Evolutionary conservation across 768 basidiomycete genomes (phyloP), one percentile per base, ranked within the genome.

Genomic region (Hygrophorus russula): DNA sequence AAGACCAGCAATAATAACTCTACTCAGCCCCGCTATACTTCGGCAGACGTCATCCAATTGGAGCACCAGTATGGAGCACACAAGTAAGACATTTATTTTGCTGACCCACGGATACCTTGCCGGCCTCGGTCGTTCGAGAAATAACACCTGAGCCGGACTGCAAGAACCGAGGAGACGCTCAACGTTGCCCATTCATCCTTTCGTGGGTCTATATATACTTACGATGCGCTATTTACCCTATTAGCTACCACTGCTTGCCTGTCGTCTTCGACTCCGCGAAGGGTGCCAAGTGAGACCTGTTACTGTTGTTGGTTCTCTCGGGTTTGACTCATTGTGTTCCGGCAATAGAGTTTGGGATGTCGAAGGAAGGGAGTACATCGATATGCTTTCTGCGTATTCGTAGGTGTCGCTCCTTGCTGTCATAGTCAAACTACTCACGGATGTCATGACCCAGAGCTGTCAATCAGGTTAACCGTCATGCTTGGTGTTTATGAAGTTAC

Each of bases 361-460:
- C 2, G 92, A 94, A 71, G 93, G 92, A 49, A 82, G 76, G 41
- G 85, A 92, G 57, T 99, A 96, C 65, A 91, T 97, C 49, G 96
- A 99, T 57, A 96, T 97, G 88, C 72, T 99, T 14, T 88, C 89
- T 36, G 96, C 96, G 20, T 98, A 98, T 67, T 93, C 89, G 88
- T 93, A 59, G 67, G 82, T 58, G 34, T 42, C 41, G 24, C 32
- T 20, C 19, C 8, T 19, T 32, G 28, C 14, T 33, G 34, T 19
- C 31, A 15, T 10, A 24, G 12, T 19, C 34, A 18, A 7, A 38
- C 34, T 33, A 40, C 19, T 42, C 34, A 18, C 38, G 53, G 13
- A 28, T 36, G 11, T 48, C 38, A 36, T 41, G 14, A 47, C 40
- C 18, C 53, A 90, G 87, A 24, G 87, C 88, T 34, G 86, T 91